Conservation (phyloP, 192 early-diverging fungal species). For the Coemansia sp. region DNA sequence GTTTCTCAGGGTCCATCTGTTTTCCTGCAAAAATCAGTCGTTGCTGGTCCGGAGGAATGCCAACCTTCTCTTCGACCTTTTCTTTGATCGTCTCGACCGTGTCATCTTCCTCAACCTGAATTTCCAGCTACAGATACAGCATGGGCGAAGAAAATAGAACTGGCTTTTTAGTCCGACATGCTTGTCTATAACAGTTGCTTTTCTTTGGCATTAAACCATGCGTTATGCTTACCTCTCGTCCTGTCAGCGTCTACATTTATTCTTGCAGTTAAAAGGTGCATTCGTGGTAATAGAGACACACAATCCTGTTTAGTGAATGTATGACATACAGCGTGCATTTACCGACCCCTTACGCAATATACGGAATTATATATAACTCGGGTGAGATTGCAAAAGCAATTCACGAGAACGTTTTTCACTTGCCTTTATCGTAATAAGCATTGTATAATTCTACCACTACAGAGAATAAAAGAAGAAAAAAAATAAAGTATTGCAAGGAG, state of each 20-base stretch:
- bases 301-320: neutral
- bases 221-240: conserved; percentile 70
- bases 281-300: neutral
- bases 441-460: neutral
- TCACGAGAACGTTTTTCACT: neutral
- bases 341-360: neutral
- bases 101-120: conserved; percentile 81
- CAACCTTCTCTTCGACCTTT: conserved; percentile 93
- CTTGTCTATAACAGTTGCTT: too few species aligned
- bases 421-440: conserved; percentile 34
- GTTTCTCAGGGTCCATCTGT: conserved; percentile 83
- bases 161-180: too few species aligned
- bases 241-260: conserved; percentile 73
- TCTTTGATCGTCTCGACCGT: conserved; percentile 78
- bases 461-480: neutral
- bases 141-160: too few species aligned
- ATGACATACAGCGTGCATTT: neutral
- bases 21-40: conserved; percentile 92
- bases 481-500: conserved; percentile 4
- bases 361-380: too few species aligned
- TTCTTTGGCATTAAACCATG: too few species aligned
- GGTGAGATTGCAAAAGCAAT: neutral
- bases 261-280: neutral
- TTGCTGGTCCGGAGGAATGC: conserved; percentile 95
- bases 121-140: conserved; percentile 72